Base-by-base conservation (phyloP, 2,329 filamentous ascomycete species). In the Pyricularia grisea region DNA sequence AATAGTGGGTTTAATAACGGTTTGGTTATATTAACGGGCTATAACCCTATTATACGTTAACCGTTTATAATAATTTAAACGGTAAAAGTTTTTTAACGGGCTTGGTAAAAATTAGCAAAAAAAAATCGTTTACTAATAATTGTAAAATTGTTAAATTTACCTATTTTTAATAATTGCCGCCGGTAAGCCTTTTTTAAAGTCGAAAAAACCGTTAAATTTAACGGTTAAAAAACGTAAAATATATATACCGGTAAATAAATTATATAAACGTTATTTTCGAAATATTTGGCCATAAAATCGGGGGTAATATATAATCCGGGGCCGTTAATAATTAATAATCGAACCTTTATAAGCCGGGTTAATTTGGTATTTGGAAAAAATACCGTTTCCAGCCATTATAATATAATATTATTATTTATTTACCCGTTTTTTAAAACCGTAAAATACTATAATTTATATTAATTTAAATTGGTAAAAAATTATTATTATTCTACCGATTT, bases 1-100 rank as follows among this genome's bases (percentile, higher is more conserved):
- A 60, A 7, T 25, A 60, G 12, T 25, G 55, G 55, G 42, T 30
- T 67, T n/a, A 67, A 17, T 20, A 67, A 27, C n/a, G 66, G 66
- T 31, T 67, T 67, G 63, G 63, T 17, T 65, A 65, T 65, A 65
- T 65, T 33, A 31, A 65, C 27, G 28, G 63, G 63, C 63, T 50
- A 67, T 31, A 67, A 67, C 14, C 66, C 66, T 27, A 50, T 58
- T 23, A 25, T 50, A 27, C 55, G 66, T 50, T 50, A 60, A 23
- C 66, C 66, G 25, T 23, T 28, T 10, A 14, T 58, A 58, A 30
- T 66, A 67, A 31, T 30, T 27, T 9, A 27, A 4, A 42, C 42
- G 30, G 23, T 58, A 20, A 67, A 10, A 14, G 66, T 17, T n/a
- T 55, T 14, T 31, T 67, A 7, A 42, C 66, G 36, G 28, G 66